Evolutionary conservation across 768 basidiomycete genomes (phyloP), one percentile per base, ranked within the genome.

Genomic region (Amanita brunnescens): DNA sequence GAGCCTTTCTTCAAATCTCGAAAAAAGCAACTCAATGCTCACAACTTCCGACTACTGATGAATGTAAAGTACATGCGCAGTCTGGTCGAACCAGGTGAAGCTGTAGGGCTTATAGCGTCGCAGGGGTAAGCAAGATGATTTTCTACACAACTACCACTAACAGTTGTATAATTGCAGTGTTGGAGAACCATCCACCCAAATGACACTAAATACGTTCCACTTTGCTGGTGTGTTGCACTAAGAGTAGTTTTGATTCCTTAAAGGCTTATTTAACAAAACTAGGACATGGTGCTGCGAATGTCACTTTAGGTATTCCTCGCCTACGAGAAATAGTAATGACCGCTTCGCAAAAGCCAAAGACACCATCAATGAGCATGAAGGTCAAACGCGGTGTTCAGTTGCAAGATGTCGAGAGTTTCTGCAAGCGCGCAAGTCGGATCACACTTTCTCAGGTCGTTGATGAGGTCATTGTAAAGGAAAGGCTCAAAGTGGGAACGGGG

Each of bases 171-270:
- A 40, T 8, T 46, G 6, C 54, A 98, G 96, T 70, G 81, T 99
- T 38, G 96, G 96, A 47, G 96, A 99, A 66, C 96, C 96, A 4
- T 99, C 96, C 13, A 99, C 96, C 0, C 96, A 99, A 65, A 99
- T 99, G 96, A 99, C 96, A 7, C 71, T 99, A 56, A 99, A 99
- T 65, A 99, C 96, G 10, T 99, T 99, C 81, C 96, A 99, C 73
- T 94, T 99, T 61, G 96, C 96, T 58, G 95, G 92, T 83, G 66
- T 60, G 55, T 53, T 42, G 34, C 24, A 32, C 20, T 9, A 2
- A 29, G 26, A 12, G 51, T n/a, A n/a, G n/a, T 30, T 29, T n/a
- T 39, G 32, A 10, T 6, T 13, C 29, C 21, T 10, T 40, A 37
- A 55, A 14, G 16, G n/a, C 49, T 55, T 14, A 35, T 34, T 38